Base-by-base conservation (phyloP, 129 eudicot genomes). In the Lactuca saligna region DNA sequence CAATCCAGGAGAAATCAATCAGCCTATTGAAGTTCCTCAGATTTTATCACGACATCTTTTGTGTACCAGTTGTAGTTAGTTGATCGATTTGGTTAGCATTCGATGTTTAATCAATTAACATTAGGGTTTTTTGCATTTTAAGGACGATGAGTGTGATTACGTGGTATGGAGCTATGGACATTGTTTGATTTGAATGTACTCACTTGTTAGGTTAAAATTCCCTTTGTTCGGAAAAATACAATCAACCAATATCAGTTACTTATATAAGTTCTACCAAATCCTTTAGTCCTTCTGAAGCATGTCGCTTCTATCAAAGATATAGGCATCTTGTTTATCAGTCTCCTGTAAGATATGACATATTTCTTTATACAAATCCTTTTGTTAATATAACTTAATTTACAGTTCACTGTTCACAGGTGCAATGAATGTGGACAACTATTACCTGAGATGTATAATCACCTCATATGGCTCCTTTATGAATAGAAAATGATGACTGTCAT, bases 391-490 rank as follows among this genome's bases (percentile, higher is more conserved):
- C 48, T 17, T 38, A 17, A 34, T 39, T 32, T 65, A 72, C 84
- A 90, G 95, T 68, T 90, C 81, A 69, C 82, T 74, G 95, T 82
- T 34, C 95, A 82, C 74, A 87, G 1, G 20, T 20, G 20, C 20
- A 20, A 20, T 20, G 1, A 20, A 20, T 20, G 20, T 20, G 20
- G 20, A 78, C 97, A 90, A 76, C 82, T 88, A 82, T 80, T 90
- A 79, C 97, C 91, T 16, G 95, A 90, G 81, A 90, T 20, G 1
- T 20, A 20, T 20, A 20, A 20, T 20, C 20, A 20, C 20, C 1
- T 20, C 20, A 20, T 20, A 0, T 20, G 20, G 20, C 0, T 20
- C 20, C 1, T 20, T 20, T 25, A 25, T 0, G 29, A 25, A 25
- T 25, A 25, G 2, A 25, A 25, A 25, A 25, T 25, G 29, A 25